Conservation (phyloP, 2,329 filamentous ascomycete genomes). For the Lachnum nothofagi region DNA sequence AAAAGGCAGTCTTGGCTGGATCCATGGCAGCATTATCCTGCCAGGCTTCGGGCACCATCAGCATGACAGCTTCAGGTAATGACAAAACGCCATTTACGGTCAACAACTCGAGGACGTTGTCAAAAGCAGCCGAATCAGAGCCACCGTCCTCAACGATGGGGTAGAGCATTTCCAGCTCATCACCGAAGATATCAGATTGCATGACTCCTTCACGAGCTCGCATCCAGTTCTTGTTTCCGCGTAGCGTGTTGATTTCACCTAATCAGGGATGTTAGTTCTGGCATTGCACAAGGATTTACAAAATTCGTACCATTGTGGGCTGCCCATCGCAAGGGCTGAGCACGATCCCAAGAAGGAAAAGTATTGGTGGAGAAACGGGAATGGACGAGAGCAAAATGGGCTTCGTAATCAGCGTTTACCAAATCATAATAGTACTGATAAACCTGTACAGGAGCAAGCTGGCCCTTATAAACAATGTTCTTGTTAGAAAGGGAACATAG, state of each 20-base stretch:
- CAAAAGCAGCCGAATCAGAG: slow-evolving; percentile 93
- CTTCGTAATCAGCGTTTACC: slow-evolving; percentile 94
- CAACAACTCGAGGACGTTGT: slow-evolving; percentile 90
- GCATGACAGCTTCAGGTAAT: slow-evolving; percentile 92
- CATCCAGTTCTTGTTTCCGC: slow-evolving; percentile 99
- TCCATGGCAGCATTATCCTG: slow-evolving; percentile 91
- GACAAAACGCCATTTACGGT: slow-evolving; percentile 95
- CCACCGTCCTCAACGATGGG: slow-evolving; percentile 95
- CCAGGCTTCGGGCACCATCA: slow-evolving; percentile 98
- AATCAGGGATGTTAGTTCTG: slow-evolving; percentile 25
- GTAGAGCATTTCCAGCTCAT: slow-evolving; percentile 84
- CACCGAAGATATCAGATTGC: slow-evolving; percentile 86
- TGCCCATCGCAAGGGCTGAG: slow-evolving; percentile 91
- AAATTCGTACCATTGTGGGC: slow-evolving; percentile 74
- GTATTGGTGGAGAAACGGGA: slow-evolving; percentile 98
- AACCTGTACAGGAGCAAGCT: slow-evolving; percentile 87
- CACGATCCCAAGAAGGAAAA: slow-evolving; percentile 96
- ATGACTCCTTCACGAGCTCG: slow-evolving; percentile 91
- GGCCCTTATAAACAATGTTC: slow-evolving; percentile 99
- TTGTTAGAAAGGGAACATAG: slow-evolving; percentile 91
- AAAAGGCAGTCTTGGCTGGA: slow-evolving; percentile 91
- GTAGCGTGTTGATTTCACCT: slow-evolving; percentile 91
- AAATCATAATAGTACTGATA: slow-evolving; percentile 98
- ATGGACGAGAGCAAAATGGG: slow-evolving; percentile 93
- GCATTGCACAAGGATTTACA: slow-evolving; percentile 26